These are phyloP conservation scores for Saposhnikovia divaricata DNA, from an alignment of 129 eudicot species.

Conservation along the genomic window DNA sequence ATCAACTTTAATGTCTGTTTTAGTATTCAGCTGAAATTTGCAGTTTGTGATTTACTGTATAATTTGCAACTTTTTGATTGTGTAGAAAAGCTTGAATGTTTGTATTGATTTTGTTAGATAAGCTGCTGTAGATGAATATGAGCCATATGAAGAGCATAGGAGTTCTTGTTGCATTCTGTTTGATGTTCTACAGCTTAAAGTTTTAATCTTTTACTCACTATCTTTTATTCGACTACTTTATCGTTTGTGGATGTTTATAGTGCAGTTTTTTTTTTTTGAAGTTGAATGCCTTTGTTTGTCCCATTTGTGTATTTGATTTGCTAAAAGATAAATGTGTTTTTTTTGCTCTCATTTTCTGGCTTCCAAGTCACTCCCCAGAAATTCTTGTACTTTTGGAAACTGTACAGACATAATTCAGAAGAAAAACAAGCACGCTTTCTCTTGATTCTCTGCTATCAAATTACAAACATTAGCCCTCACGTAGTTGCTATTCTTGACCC, in stretches of 20 bases:
- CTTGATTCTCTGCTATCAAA: neutral
- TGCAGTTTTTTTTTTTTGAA: neutral
- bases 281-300: neutral
- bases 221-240: too few species aligned
- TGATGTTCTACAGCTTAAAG: neutral
- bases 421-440: neutral
- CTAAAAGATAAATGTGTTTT: neutral
- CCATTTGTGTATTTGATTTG: neutral
- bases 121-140: neutral
- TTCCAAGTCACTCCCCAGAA: neutral
- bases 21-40: neutral
- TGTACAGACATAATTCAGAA: neutral
- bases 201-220: neutral
- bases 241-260: neutral
- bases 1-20: neutral
- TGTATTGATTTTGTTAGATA: neutral
- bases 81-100: neutral
- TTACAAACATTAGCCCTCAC: neutral
- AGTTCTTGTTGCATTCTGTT: too few species aligned
- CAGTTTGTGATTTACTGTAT: neutral
- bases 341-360: neutral
- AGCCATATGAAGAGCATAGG: too few species aligned
- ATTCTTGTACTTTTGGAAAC: neutral
- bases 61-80: neutral
- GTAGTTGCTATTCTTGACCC: neutral